Evolutionary conservation across 2,329 filamentous ascomycete species (phyloP).

Genomic region (Amauroascus niger): DNA sequence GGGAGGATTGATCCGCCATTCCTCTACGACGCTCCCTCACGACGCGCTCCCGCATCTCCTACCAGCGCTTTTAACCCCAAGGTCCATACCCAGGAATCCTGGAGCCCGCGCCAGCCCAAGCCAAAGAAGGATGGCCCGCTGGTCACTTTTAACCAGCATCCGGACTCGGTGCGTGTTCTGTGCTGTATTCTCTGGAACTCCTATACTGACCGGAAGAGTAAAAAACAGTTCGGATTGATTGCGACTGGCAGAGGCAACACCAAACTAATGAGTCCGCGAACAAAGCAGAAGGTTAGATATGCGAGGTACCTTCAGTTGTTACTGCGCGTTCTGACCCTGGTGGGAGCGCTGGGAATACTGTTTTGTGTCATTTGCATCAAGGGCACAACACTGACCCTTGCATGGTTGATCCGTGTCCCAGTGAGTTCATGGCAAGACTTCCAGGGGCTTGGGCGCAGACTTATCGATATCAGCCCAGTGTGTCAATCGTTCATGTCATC

Average conservation of each 20-base stretch:
- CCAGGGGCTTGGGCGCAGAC: background rate
- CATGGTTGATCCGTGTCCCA: slow-evolving; percentile 67
- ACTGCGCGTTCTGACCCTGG: slow-evolving; percentile 56
- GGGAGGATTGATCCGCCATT: slow-evolving; percentile 56
- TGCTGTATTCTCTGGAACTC: too few relatives aligned
- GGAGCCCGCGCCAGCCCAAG: slow-evolving; percentile 50
- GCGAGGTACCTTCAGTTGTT: slow-evolving; percentile 59
- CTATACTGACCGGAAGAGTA: background rate
- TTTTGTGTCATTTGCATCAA: slow-evolving; percentile 68
- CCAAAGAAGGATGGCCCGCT: slow-evolving; percentile 64
- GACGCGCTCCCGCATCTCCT: slow-evolving; percentile 45
- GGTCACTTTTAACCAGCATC: slow-evolving; percentile 74
- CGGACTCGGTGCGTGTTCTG: slow-evolving; percentile 62
- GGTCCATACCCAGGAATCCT: slow-evolving; percentile 70
- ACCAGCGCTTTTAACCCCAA: slow-evolving; percentile 69
- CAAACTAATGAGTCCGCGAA: slow-evolving; percentile 57
- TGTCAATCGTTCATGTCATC: slow-evolving; percentile 59
- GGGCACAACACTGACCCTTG: slow-evolving; percentile 52
- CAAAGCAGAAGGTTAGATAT: slow-evolving; percentile 61
- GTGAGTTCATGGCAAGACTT: slow-evolving; percentile 44
- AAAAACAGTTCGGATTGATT: slow-evolving; percentile 45
- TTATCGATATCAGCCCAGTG: slow-evolving; percentile 51
- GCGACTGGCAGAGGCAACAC: slow-evolving; percentile 52
- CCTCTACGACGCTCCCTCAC: slow-evolving; percentile 55
- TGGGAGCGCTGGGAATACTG: slow-evolving; percentile 61